Base-by-base conservation (phyloP, 2,329 filamentous ascomycete species). In the Fusarium sp. region DNA sequence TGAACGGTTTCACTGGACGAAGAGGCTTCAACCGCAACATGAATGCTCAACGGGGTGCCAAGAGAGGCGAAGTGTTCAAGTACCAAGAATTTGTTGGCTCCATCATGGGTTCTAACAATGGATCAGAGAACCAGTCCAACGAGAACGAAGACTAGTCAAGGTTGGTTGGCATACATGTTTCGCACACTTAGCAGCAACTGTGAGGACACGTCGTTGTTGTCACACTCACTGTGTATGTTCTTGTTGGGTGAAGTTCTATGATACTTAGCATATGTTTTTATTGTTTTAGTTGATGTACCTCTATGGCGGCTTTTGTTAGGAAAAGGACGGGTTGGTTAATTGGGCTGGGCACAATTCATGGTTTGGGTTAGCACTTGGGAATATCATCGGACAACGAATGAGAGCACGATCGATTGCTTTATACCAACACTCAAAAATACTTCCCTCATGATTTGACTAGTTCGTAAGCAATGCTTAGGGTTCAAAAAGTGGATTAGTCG, bases 81-180 rank as follows among this genome's bases (percentile, higher is more conserved):
- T 99, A 98, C 77, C 89, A 93, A 65, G 96, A 99, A 60, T 98
- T 98, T 80, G 93, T 98, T 67, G 87, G 84, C 66, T 90, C 87
- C 25, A 82, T 92, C 49, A 84, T 87, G 71, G 89, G 89, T 4
- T 83, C 85, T 11, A 85, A 80, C 53, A 79, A 77, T 27, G 75
- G 71, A 17, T 75, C 78, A 5, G 81, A 81, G 46, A 63, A 63
- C n/a, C 64, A 72, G 23, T 73, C 76, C 23, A 71, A 76, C 20
- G 75, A 77, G 30, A 70, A 71, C 54, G 66, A 68, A 7, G 76
- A 78, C 48, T 67, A 55, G 22, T 65, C 41, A 49, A 20, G n/a
- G 25, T 20, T 23, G 22, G n/a, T n/a, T 33, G 25, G 10, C 27
- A n/a, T 27, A 17, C 39, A 23, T 25, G 11, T 14, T 37, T 37